Conservation (phyloP, 192 early-diverging fungal genomes). For the Mortierella claussenii region DNA sequence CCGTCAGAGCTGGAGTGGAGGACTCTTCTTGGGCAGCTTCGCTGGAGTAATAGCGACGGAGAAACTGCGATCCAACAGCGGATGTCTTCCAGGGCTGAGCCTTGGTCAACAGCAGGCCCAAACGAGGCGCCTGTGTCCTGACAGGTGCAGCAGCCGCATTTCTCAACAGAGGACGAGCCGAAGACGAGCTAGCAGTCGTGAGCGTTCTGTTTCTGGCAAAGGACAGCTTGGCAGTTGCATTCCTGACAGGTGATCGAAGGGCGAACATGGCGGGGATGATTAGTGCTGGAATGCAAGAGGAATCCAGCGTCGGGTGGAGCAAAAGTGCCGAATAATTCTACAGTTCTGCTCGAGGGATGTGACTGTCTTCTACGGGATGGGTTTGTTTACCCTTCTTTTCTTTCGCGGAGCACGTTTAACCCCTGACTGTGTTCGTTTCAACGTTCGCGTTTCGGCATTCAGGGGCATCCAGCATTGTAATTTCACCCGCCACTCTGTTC, state of each 20-base stretch:
- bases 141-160: conserved; percentile 8
- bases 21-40: conserved; percentile 31
- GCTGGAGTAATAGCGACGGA: conserved; percentile 25
- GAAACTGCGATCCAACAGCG: conserved; percentile 14
- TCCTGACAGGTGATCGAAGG: conserved; percentile 27
- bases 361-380: too few species aligned
- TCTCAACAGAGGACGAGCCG: conserved; percentile 16
- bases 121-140: conserved; percentile 18
- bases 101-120: conserved; percentile 15
- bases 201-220: conserved; percentile 15
- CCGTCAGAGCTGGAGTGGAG: conserved; percentile 24
- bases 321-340: too few species aligned
- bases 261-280: conserved; percentile 40
- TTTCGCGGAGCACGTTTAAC: too few species aligned
- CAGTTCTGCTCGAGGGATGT: too few species aligned
- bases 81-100: conserved; percentile 13
- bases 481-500: too few species aligned
- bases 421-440: too few species aligned
- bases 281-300: too few species aligned
- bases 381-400: too few species aligned
- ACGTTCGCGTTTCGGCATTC: too few species aligned
- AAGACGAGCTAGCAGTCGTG: neutral
- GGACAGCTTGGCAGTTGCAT: conserved; percentile 15
- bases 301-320: too few species aligned
- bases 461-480: too few species aligned